These are phyloP conservation scores for Xylaria telfairii DNA, from an alignment of 495 filamentous ascomycete species.

Conservation along the genomic window DNA sequence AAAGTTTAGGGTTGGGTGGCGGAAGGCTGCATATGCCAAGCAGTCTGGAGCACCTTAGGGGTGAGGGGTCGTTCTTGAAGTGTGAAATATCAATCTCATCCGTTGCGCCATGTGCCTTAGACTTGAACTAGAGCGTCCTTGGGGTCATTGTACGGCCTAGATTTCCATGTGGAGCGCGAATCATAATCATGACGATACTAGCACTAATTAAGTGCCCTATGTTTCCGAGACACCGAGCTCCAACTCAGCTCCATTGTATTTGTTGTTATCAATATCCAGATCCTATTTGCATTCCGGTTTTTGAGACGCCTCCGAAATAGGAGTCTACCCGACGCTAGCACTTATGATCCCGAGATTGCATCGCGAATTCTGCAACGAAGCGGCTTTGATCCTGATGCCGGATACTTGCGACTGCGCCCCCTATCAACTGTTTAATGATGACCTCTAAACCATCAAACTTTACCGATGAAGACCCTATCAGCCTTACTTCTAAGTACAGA, in stretches of 20 bases:
- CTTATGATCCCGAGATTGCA: neutral
- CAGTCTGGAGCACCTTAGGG: slow-evolving; percentile 13
- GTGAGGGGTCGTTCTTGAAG: neutral
- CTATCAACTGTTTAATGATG: neutral
- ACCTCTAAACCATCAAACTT: neutral
- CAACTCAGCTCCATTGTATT: slow-evolving; percentile 14
- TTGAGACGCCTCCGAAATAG: slow-evolving; percentile 5
- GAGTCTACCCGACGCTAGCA: neutral
- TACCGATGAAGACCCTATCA: neutral
- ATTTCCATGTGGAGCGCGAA: slow-evolving; percentile 22
- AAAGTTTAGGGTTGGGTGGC: slow-evolving; percentile 16
- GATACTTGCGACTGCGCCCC: neutral
- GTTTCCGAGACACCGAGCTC: slow-evolving; percentile 38
- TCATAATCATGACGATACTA: slow-evolving; percentile 3
- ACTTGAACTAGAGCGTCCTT: neutral
- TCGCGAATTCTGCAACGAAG: neutral
- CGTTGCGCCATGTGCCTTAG: neutral
- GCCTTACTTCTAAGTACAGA: neutral
- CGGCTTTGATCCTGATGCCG: neutral
- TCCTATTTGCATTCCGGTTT: neutral
- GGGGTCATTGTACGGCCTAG: neutral
- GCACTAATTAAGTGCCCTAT: neutral
- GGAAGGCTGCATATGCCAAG: slow-evolving; percentile 21
- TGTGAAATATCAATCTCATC: slow-evolving; percentile 1
- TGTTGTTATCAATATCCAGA: neutral